Evolutionary conservation across 257 asterid genomes (phyloP).

Genomic region (Apocynum venetum): DNA sequence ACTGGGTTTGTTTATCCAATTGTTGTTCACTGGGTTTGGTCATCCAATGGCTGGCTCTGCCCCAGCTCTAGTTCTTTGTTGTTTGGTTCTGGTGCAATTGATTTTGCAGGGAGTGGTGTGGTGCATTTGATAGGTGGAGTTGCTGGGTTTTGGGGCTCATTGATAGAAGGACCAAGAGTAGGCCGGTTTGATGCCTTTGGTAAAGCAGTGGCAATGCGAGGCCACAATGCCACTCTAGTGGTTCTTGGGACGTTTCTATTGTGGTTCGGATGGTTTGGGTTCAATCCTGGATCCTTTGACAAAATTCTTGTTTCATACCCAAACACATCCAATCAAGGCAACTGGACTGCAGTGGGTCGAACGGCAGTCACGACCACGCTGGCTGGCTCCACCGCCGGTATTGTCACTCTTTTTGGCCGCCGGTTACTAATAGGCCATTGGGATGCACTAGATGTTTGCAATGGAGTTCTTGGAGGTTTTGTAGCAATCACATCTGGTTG

Average conservation of each 20-base stretch:
- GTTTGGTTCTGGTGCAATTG: constrained; percentile 54
- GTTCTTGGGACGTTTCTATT: constrained; percentile 48
- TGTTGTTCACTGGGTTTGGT: constrained; percentile 65
- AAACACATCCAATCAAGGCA: constrained; percentile 25
- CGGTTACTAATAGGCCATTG: constrained; percentile 52
- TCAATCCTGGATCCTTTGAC: constrained; percentile 50
- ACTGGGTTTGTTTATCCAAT: constrained; percentile 62
- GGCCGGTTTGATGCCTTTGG: constrained; percentile 57
- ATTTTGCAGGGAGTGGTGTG: constrained; percentile 57
- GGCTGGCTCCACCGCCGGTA: constrained; percentile 51
- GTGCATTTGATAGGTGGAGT: constrained; percentile 55
- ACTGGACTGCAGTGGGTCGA: constrained; percentile 49
- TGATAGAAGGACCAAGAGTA: constrained; percentile 50
- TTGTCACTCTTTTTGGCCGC: constrained; percentile 45
- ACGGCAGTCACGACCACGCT: constrained; percentile 49
- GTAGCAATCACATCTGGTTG: constrained; percentile 64
- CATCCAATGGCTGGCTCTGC: constrained; percentile 49
- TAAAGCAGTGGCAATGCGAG: constrained; percentile 37
- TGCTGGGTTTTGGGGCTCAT: constrained; percentile 56
- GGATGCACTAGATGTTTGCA: constrained; percentile 57
- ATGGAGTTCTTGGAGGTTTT: constrained; percentile 63
- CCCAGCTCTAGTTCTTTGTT: constrained; percentile 24
- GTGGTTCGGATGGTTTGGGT: constrained; percentile 69
- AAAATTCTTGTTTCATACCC: constrained; percentile 48
- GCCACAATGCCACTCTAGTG: constrained; percentile 51